phyloP scores from a whole-genome alignment of 2,329 filamentous ascomycete genomes.

The Microsporum audouinii region DNA sequence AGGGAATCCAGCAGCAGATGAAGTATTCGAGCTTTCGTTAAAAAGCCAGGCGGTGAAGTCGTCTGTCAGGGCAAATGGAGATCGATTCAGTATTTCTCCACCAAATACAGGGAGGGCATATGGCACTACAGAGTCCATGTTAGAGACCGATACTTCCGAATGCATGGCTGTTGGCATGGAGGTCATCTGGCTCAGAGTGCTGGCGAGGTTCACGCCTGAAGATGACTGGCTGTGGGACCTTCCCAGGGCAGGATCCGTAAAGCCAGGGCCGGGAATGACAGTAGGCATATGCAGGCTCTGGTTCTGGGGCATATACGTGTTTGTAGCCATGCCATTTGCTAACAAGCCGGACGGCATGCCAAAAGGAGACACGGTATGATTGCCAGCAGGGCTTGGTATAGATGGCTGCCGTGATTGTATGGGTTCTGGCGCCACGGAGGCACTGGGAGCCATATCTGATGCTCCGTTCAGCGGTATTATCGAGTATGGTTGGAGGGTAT shows the following conservation, averaged over 20 bases:
- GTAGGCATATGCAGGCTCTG: slow-evolving; percentile 11
- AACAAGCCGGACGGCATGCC: slow-evolving; percentile 15
- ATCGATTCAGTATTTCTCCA: slow-evolving; percentile 69
- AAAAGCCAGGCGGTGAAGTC: slow-evolving; percentile 81
- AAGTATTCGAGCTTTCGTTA: slow-evolving; percentile 50
- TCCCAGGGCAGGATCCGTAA: background rate
- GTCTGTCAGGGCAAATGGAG: slow-evolving; percentile 76
- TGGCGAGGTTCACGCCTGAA: slow-evolving; percentile 14
- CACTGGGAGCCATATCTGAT: slow-evolving; percentile 7
- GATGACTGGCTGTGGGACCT: slow-evolving; percentile 9
- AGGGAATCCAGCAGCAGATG: slow-evolving; percentile 42
- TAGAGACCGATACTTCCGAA: slow-evolving; percentile 18
- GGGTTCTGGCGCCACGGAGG: slow-evolving; percentile 7
- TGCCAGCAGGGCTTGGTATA: slow-evolving; percentile 10
- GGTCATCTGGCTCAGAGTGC: slow-evolving; percentile 10
- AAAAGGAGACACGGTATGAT: slow-evolving; percentile 9
- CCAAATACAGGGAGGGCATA: slow-evolving; percentile 73
- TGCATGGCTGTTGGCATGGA: slow-evolving; percentile 20
- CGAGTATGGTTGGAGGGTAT: background rate
- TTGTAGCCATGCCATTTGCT: slow-evolving; percentile 10
- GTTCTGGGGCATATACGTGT: slow-evolving; percentile 9
- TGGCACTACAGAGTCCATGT: slow-evolving; percentile 28
- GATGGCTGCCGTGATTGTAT: slow-evolving; percentile 13
- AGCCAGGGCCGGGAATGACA: slow-evolving; percentile 6
- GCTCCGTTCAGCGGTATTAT: background rate